Conservation (phyloP, 2,329 filamentous ascomycete species). For the Exophiala aquamarina region DNA sequence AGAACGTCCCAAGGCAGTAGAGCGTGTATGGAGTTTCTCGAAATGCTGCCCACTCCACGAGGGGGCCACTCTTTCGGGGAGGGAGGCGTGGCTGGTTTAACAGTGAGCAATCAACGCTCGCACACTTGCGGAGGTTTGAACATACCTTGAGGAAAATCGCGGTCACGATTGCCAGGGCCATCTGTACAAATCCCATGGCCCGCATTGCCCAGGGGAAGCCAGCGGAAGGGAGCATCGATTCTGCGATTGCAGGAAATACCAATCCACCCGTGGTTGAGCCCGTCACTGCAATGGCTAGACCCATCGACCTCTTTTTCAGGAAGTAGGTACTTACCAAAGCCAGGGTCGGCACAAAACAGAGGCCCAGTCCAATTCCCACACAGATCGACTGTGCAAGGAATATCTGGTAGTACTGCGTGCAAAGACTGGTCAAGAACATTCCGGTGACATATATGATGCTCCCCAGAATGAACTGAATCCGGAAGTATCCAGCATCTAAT, state of each 20-base stretch:
- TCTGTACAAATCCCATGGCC: conserved; percentile 59
- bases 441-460: conserved; percentile 46
- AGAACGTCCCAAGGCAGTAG: conserved; percentile 44
- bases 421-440: conserved; percentile 52
- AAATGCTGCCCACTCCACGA: conserved; percentile 54
- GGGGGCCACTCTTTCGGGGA: conserved; percentile 49
- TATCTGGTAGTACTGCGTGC: conserved; percentile 50
- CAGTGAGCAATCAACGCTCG: neutral
- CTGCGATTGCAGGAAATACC: conserved; percentile 60
- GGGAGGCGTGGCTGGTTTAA: conserved; percentile 50
- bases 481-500: conserved; percentile 54
- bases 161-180: conserved; percentile 44
- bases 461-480: conserved; percentile 42
- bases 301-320: conserved; percentile 54
- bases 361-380: conserved; percentile 55
- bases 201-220: conserved; percentile 67
- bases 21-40: conserved; percentile 49
- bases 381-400: conserved; percentile 56
- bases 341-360: conserved; percentile 55
- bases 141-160: conserved; percentile 47
- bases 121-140: conserved; percentile 27
- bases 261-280: conserved; percentile 64
- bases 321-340: conserved; percentile 63
- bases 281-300: conserved; percentile 58
- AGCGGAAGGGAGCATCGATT: conserved; percentile 58